These are phyloP conservation scores for Diaporthe australafricana DNA, from an alignment of 2,329 filamentous ascomycete genomes.

Conservation along the genomic window DNA sequence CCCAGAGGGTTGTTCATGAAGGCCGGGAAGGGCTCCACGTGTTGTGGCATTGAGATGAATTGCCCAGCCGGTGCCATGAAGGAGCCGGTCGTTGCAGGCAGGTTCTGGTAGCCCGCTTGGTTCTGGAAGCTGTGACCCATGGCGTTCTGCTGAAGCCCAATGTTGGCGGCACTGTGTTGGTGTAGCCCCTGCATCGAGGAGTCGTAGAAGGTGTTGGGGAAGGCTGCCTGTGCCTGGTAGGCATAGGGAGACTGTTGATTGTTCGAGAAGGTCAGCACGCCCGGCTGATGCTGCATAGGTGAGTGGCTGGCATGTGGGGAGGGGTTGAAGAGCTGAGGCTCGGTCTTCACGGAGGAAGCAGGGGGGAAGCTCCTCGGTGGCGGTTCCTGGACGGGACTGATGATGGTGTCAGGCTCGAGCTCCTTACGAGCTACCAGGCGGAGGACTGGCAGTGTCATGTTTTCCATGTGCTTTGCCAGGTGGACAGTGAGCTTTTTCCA, in stretches of 20 bases:
- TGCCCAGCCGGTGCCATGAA: conserved; percentile 43
- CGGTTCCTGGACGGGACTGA: conserved; percentile 74
- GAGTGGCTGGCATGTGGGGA: conserved; percentile 38
- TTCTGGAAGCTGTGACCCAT: conserved; percentile 37
- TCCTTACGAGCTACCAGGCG: conserved; percentile 61
- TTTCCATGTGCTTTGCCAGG: conserved; percentile 93
- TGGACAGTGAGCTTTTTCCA: conserved; percentile 98
- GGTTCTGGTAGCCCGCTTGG: conserved; percentile 41
- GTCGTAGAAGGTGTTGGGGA: conserved; percentile 32
- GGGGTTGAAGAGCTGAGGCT: conserved; percentile 42
- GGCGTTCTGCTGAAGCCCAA: conserved; percentile 31
- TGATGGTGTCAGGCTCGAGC: conserved; percentile 71
- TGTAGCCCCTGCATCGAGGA: conserved; percentile 33
- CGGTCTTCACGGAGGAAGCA: conserved; percentile 47
- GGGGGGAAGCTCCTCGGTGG: conserved; percentile 54
- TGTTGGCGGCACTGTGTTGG: conserved; percentile 1
- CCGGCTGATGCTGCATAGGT: conserved; percentile 29
- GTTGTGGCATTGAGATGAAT: conserved; percentile 47
- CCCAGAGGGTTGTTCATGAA: conserved; percentile 32
- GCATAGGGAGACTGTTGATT: conserved; percentile 35
- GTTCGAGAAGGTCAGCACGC: conserved; percentile 29
- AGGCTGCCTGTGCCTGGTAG: conserved; percentile 37
- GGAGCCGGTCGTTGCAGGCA: conserved; percentile 47
- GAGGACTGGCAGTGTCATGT: conserved; percentile 86
- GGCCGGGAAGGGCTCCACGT: conserved; percentile 39